Evolutionary conservation across 148 eudicot genomes (phyloP).

Genomic region (Limonium bicolor): DNA sequence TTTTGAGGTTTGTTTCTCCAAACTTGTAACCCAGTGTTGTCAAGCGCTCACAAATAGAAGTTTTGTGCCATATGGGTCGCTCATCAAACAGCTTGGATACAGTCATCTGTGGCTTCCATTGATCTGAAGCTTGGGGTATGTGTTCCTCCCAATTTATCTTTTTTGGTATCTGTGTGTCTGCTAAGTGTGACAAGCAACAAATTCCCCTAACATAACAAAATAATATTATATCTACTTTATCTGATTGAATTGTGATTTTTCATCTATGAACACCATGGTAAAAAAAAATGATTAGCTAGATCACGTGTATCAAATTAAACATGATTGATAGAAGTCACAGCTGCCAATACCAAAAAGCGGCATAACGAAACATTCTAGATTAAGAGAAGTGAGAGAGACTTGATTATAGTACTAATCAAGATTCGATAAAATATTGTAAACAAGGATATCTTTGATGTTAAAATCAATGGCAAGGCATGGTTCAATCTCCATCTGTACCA

Average conservation of each 20-base stretch:
- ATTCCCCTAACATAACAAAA: no score
- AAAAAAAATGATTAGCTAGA: no score
- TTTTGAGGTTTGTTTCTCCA: slow-evolving; percentile 42
- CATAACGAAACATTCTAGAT: no score
- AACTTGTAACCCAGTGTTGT: slow-evolving; percentile 38
- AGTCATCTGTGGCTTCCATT: slow-evolving; percentile 60
- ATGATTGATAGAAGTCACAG: no score
- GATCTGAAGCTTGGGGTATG: slow-evolving; percentile 45
- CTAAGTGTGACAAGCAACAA: slow-evolving; percentile 26
- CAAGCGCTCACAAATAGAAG: slow-evolving; percentile 59
- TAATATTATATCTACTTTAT: no score
- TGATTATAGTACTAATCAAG: no score
- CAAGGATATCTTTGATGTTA: slow-evolving; percentile 85
- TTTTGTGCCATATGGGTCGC: slow-evolving; percentile 81
- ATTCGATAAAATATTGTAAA: no score
- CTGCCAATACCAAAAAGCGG: no score
- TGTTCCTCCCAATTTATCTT: slow-evolving; percentile 58
- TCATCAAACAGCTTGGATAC: slow-evolving; percentile 81
- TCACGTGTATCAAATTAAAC: no score
- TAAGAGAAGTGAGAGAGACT: no score
- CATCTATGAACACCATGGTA: no score
- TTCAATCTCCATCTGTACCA: slow-evolving; percentile 82
- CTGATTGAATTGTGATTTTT: no score
- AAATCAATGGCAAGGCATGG: slow-evolving; percentile 83
- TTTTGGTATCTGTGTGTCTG: slow-evolving; percentile 77